These are phyloP conservation scores for Leishmania aethiopica DNA, from an alignment of 208 protist species.

Conservation along the genomic window DNA sequence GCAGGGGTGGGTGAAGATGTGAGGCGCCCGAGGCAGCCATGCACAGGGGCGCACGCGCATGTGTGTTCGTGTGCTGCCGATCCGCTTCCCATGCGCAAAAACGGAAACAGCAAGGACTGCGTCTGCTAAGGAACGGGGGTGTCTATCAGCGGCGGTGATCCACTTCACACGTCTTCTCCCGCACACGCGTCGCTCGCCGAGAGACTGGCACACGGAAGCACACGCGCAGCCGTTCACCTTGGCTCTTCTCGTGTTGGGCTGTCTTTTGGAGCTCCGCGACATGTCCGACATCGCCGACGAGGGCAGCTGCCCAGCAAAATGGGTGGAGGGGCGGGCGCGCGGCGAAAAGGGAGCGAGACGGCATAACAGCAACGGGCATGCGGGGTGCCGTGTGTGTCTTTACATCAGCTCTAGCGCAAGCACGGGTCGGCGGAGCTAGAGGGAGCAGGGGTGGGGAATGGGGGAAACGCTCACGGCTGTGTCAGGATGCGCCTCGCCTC, in stretches of 20 bases:
- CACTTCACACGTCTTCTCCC: neutral
- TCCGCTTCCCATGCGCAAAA: neutral
- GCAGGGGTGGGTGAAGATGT: neutral
- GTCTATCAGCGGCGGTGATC: neutral
- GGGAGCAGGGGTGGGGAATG: neutral
- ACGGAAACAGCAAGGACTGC: neutral
- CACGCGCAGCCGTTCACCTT: neutral
- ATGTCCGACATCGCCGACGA: neutral
- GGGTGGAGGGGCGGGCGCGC: neutral
- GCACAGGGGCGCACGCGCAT: neutral
- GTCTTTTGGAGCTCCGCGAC: neutral
- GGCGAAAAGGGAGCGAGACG: neutral
- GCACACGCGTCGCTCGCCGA: neutral
- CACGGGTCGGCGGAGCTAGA: neutral
- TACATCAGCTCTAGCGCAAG: neutral
- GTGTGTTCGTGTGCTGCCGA: neutral
- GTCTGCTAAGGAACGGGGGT: neutral
- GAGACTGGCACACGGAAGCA: neutral
- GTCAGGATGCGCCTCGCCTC: conserved; percentile 14
- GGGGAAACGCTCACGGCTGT: neutral
- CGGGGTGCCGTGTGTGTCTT: neutral
- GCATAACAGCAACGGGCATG: neutral
- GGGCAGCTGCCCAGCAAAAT: neutral
- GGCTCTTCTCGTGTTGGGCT: neutral
- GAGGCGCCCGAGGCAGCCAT: neutral